Base-by-base conservation (phyloP, 1,284 basidiomycete species). In the Microbotryum intermedium region DNA sequence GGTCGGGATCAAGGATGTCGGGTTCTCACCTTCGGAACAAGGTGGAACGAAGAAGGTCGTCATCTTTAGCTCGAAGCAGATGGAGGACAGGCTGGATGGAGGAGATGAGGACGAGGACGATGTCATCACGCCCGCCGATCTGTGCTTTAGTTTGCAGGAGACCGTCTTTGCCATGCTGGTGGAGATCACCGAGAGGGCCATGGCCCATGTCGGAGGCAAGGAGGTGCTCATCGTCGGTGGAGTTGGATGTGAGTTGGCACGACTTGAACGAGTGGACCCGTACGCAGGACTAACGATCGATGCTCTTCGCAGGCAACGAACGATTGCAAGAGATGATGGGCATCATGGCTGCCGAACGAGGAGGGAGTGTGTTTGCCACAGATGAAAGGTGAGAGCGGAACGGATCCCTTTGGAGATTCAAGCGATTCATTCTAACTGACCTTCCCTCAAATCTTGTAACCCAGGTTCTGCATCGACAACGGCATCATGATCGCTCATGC, bases 401-500 rank as follows among this genome's bases (percentile, higher is more conserved):
- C 6, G 11, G 39, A 53, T 45, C 48, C 65, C 21, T 63, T 47
- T 49, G 28, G 63, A 52, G 18, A 6, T 23, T 3, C 44, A 55
- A 44, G 54, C 23, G 23, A 30, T 8, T 21, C 7, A 6, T 39
- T 16, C 55, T 53, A 34, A 50, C 23, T 39, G 46, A 55, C 49
- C 16, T 18, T 9, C 29, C 29, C 25, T 23, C 6, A 29, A 2
- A 1, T 21, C 29, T 21, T 23, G 16, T 39, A 39, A 60, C 9
- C 7, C 68, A 94, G 92, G 58, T 97, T 95, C 76, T 97, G 94
- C 75, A 97, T 99, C 65, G 95, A 99, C 76, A 99, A 99, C 72
- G 95, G 95, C 3, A 94, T 98, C 72, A 99, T 99, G 95, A 98
- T 99, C 59, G 95, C 95, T 1, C 95, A 99, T 74, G 95, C 95